Evolutionary conservation across 2,329 filamentous ascomycete species (phyloP).

Genomic region (Pseudogymnoascus sp.): DNA sequence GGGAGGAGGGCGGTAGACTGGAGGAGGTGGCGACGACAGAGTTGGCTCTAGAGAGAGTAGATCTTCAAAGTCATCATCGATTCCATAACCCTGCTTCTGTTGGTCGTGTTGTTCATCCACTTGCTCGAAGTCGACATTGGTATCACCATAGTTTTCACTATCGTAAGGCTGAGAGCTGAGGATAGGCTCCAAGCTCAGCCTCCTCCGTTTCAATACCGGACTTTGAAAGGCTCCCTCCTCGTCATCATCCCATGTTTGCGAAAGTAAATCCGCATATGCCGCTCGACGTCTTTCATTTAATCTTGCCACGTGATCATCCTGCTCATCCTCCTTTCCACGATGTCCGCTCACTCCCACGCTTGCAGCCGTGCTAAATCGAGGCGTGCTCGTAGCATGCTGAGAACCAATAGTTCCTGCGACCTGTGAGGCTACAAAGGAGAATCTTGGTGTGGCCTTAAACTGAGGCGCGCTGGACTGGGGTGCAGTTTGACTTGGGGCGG

Average conservation of each 20-base stretch:
- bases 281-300: constrained; percentile 1
- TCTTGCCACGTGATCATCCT: constrained; percentile 1
- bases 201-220: constrained; percentile 16
- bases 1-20: constrained; percentile 17
- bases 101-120: constrained; percentile 11
- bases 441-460: constrained; percentile 30
- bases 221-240: background rate
- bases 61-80: constrained; percentile 11
- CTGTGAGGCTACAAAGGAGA: constrained; percentile 26
- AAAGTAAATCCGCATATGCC: background rate
- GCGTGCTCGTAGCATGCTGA: background rate
- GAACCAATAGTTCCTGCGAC: background rate
- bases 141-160: background rate
- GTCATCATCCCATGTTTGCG: background rate
- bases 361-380: background rate
- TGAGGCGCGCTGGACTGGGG: constrained; percentile 22
- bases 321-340: background rate
- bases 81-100: background rate
- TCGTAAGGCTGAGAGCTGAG: background rate
- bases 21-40: constrained; percentile 23
- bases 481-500: constrained; percentile 20
- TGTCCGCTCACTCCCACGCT: background rate
- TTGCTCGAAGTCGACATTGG: constrained; percentile 4
- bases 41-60: constrained; percentile 18
- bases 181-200: constrained; percentile 21